Conservation (phyloP, 164 flowering plant species). For the Vitis vinifera region ASM3070453v1 NC_081818.1:25614501-25615000, state of each 20-base stretch:
- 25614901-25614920: conserved; percentile 77
- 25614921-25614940: conserved; percentile 40
- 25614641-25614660: conserved; percentile 46
- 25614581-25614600: too few relatives aligned
- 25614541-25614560: too few relatives aligned
- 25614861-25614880: conserved; percentile 58
- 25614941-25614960: not conserved
- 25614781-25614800: not conserved
- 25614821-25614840: conserved; percentile 14
- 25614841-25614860: conserved; percentile 38
- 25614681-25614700: conserved; percentile 60
- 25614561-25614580: too few relatives aligned
- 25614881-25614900: conserved; percentile 57
- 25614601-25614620: not conserved
- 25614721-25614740: conserved; percentile 95
- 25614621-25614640: not conserved
- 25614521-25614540: too few relatives aligned
- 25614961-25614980: not conserved
- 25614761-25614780: conserved; percentile 82
- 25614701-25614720: conserved; percentile 95
- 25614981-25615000: not conserved
- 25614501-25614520: too few relatives aligned
- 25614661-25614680: conserved; percentile 98
- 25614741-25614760: conserved; percentile 93
- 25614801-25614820: not conserved